A percentile compares a stretch with the other conserved stretches of the same genome.
Conservation (phyloP, 176 grass and related monocot species). For the Typha latifolia region DNA sequence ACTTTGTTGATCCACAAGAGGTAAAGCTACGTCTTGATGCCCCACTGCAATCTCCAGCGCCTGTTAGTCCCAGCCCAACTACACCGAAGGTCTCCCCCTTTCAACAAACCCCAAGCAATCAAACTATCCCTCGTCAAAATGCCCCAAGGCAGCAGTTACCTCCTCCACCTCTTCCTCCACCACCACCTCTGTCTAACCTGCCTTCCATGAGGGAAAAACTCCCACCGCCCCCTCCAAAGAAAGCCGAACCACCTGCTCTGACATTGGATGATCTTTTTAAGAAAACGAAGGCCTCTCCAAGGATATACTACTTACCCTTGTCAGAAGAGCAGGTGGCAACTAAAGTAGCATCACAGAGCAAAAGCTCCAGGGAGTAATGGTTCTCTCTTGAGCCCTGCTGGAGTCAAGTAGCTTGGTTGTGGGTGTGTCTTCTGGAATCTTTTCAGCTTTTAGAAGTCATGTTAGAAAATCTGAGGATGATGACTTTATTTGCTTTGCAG, state of each 20-base stretch:
- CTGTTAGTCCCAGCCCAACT: conserved; percentile 24
- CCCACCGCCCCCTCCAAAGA: conserved; percentile 29
- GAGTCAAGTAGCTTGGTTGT: background rate
- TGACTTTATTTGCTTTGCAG: background rate
- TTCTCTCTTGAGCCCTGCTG: background rate
- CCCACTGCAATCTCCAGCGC: conserved; percentile 30
- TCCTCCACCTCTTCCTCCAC: conserved; percentile 3
- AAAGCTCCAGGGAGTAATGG: conserved; percentile 33
- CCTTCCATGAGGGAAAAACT: conserved; percentile 18
- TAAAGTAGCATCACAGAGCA: conserved; percentile 45
- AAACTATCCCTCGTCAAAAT: conserved; percentile 25
- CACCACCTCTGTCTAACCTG: conserved; percentile 14
- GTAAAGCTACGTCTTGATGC: conserved; percentile 59
- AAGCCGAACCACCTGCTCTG: conserved; percentile 26
- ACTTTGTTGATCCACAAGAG: conserved; percentile 90
- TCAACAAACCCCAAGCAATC: conserved; percentile 31
- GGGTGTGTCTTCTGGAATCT: background rate
- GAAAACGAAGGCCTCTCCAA: conserved; percentile 51
- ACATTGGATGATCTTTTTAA: conserved; percentile 75
- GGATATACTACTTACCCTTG: conserved; percentile 72
- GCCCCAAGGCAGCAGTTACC: conserved; percentile 44
- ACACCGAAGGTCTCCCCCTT: conserved; percentile 17
- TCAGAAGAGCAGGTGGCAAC: conserved; percentile 48
- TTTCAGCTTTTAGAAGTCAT: background rate
- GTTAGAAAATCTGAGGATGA: background rate